phyloP scores from a whole-genome alignment of 495 filamentous ascomycete genomes.

The Daldinia caldariorum region DNA sequence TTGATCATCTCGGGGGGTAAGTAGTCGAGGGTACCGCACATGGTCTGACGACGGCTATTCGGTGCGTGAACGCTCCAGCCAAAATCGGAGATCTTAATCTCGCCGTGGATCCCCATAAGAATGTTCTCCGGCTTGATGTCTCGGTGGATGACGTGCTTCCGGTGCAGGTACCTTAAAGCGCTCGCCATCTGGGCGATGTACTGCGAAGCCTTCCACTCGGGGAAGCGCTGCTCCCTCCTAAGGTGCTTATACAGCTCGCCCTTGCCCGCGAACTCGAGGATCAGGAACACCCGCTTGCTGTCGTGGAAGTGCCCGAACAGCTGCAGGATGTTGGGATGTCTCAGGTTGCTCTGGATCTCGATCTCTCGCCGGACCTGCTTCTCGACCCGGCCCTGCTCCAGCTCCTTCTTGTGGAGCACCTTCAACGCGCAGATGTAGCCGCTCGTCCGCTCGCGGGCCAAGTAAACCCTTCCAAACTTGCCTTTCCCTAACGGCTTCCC shows the following conservation, averaged over 20 bases:
- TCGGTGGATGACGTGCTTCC: conserved; percentile 97
- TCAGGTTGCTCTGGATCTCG: conserved; percentile 95
- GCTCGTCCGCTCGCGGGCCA: conserved; percentile 86
- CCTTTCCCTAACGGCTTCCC: conserved; percentile 95
- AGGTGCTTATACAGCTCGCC: conserved; percentile 98
- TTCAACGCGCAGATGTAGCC: conserved; percentile 97
- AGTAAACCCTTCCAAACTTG: conserved; percentile 96
- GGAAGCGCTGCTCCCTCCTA: conserved; percentile 84
- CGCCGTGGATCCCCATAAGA: conserved; percentile 93
- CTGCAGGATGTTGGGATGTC: conserved; percentile 94
- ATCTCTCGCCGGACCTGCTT: conserved; percentile 98
- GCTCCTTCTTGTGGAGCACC: conserved; percentile 93
- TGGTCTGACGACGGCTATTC: conserved; percentile 90
- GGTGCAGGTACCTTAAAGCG: conserved; percentile 90
- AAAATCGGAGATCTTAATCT: conserved; percentile 99
- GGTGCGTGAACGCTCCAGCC: conserved; percentile 99
- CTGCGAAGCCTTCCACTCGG: conserved; percentile 95
- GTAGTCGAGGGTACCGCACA: conserved; percentile 98
- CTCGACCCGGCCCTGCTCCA: conserved; percentile 88
- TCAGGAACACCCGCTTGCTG: conserved; percentile 92
- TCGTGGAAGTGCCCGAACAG: conserved; percentile 98
- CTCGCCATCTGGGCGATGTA: conserved; percentile 99
- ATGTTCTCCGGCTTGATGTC: conserved; percentile 99
- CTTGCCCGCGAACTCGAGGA: conserved; percentile 93
- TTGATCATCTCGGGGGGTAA: conserved; percentile 97